A percentile compares a stretch with the other conserved stretches of the same genome.
Conservation (phyloP, 2,329 filamentous ascomycete species). For the Trichoderma atrobrunneum region DNA sequence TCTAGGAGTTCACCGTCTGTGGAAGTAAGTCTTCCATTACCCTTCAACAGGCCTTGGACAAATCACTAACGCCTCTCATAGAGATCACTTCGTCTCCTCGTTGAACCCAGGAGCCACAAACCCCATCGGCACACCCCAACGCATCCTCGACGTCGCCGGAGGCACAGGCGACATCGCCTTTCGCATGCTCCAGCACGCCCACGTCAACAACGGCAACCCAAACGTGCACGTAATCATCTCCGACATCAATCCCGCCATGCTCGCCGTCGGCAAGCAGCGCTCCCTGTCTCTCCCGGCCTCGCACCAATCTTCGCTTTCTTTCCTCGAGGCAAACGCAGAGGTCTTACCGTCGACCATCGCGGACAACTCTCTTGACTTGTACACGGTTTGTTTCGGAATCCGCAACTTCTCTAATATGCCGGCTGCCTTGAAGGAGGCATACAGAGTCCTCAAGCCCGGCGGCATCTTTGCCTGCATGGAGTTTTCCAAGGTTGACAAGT, state of each 20-base stretch:
- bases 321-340: slow-evolving; percentile 90
- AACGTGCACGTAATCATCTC: slow-evolving; percentile 83
- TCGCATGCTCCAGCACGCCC: slow-evolving; percentile 87
- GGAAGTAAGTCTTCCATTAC: slow-evolving; percentile 60
- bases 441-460: slow-evolving; percentile 86
- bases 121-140: slow-evolving; percentile 47
- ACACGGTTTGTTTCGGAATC: slow-evolving; percentile 97
- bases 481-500: slow-evolving; percentile 79
- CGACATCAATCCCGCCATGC: slow-evolving; percentile 96
- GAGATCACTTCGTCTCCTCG: slow-evolving; percentile 87
- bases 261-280: slow-evolving; percentile 80
- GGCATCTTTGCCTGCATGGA: slow-evolving; percentile 96
- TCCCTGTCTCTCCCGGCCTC: slow-evolving; percentile 56
- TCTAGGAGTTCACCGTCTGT: slow-evolving; percentile 90
- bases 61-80: slow-evolving; percentile 26
- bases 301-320: slow-evolving; percentile 61
- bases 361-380: slow-evolving; percentile 77
- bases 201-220: slow-evolving; percentile 70
- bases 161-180: slow-evolving; percentile 98
- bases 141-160: slow-evolving; percentile 94
- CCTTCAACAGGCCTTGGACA: background rate
- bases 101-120: slow-evolving; percentile 74
- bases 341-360: slow-evolving; percentile 62
- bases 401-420: slow-evolving; percentile 95
- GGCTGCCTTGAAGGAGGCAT: slow-evolving; percentile 75